phyloP scores from a whole-genome alignment of 768 basidiomycete genomes.

The Crassisporium funariophilum region DNA sequence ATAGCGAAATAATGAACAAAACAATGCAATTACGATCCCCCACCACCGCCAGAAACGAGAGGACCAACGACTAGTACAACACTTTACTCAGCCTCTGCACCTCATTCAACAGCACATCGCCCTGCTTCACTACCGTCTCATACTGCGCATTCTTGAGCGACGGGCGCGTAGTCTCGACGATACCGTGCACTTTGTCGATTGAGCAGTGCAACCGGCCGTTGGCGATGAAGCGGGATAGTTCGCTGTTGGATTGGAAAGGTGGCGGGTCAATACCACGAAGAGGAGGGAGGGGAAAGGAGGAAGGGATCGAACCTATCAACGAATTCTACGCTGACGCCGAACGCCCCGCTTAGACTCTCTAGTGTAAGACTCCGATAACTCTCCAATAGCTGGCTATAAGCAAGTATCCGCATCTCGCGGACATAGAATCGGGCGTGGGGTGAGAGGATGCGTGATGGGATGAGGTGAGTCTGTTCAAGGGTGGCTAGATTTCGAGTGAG shows the following conservation, averaged over 20 bases:
- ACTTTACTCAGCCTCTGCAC: conserved; percentile 91
- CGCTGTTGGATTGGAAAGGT: conserved; percentile 44
- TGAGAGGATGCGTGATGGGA: conserved; percentile 84
- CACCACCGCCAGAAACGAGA: too few species aligned
- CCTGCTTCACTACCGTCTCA: conserved; percentile 91
- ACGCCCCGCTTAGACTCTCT: conserved; percentile 81
- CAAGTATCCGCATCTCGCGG: conserved; percentile 94
- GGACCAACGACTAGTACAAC: conserved; percentile 44
- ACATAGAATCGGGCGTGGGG: conserved; percentile 90
- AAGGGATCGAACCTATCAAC: conserved; percentile 71
- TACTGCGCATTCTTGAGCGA: conserved; percentile 79
- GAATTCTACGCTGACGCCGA: conserved; percentile 87
- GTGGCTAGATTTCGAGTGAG: conserved; percentile 52
- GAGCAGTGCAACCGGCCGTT: conserved; percentile 80
- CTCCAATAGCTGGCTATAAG: conserved; percentile 91
- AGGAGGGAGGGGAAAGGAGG: conserved; percentile 33
- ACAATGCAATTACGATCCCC: too few species aligned
- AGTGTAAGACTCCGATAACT: conserved; percentile 88
- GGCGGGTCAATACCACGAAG: not conserved
- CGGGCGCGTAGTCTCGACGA: conserved; percentile 87
- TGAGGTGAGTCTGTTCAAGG: conserved; percentile 83
- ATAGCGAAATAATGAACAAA: too few species aligned
- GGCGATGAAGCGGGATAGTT: conserved; percentile 91
- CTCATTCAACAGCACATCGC: conserved; percentile 85
- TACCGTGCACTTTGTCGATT: conserved; percentile 93